These are phyloP conservation scores for Zymoseptoria crescenta DNA, from an alignment of 2,329 filamentous ascomycete species.

Conservation along the genomic window DNA sequence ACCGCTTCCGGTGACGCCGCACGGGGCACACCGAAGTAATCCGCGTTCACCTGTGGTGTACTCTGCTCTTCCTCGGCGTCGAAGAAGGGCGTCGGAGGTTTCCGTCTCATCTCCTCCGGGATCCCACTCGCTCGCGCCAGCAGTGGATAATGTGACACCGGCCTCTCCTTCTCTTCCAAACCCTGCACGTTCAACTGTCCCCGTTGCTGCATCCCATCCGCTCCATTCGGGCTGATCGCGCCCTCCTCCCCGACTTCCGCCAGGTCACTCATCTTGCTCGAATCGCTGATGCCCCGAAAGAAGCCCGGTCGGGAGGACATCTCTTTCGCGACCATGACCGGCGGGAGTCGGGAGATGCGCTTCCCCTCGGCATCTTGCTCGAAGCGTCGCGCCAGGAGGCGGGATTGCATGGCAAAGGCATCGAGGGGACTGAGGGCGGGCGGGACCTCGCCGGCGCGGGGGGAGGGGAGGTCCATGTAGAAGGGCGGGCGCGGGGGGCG, in stretches of 20 bases:
- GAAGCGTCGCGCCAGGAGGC: conserved; percentile 77
- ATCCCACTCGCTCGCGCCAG: conserved; percentile 20
- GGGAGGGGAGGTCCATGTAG: conserved; percentile 38
- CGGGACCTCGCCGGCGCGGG: conserved; percentile 55
- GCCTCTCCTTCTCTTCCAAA: conserved; percentile 29
- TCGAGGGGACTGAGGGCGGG: conserved; percentile 90
- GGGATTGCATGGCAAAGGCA: conserved; percentile 87
- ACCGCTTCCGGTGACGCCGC: conserved; percentile 39
- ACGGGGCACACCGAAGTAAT: conserved; percentile 42
- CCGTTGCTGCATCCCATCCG: not conserved
- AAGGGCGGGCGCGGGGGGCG: conserved; percentile 21
- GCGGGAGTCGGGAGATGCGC: conserved; percentile 77
- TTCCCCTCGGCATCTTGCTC: conserved; percentile 66
- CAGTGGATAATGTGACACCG: conserved; percentile 29
- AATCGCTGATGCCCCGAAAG: conserved; percentile 64
- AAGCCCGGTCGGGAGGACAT: conserved; percentile 71
- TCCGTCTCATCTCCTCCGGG: conserved; percentile 1
- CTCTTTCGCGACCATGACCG: conserved; percentile 73
- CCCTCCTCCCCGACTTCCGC: conserved; percentile 30
- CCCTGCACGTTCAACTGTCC: not conserved
- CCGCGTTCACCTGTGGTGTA: conserved; percentile 10
- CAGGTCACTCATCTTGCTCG: conserved; percentile 30
- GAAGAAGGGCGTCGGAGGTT: conserved; percentile 18
- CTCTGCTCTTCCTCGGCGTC: conserved; percentile 18
- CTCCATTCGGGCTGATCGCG: conserved; percentile 31